phyloP scores from a whole-genome alignment of 192 early-diverging fungal genomes.

The Linnemannia hyalina region DNA sequence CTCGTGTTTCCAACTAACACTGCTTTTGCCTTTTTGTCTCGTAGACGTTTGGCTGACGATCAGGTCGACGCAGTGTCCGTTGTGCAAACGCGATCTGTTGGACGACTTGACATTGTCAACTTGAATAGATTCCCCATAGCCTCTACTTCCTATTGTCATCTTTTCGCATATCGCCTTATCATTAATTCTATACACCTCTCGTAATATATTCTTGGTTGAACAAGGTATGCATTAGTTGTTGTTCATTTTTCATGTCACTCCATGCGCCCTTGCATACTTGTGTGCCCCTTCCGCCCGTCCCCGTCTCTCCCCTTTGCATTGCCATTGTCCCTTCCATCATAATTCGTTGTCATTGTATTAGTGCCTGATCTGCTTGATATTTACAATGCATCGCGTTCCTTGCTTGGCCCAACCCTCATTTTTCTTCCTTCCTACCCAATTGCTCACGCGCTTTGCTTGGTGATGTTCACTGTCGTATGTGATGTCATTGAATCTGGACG shows the following conservation, averaged over 20 bases:
- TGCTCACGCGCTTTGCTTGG: too few species aligned
- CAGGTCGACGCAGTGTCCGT: slow-evolving; percentile 48
- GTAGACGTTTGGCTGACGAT: slow-evolving; percentile 45
- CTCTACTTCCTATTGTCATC: background rate
- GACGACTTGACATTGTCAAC: background rate
- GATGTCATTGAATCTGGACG: too few species aligned
- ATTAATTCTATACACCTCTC: background rate
- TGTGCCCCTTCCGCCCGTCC: background rate
- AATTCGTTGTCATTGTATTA: too few species aligned
- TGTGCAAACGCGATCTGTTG: slow-evolving; percentile 40
- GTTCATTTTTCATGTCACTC: background rate
- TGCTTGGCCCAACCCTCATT: too few species aligned
- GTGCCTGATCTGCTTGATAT: too few species aligned
- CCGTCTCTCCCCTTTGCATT: background rate
- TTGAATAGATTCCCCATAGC: background rate
- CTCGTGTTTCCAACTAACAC: too few species aligned
- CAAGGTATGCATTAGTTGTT: background rate
- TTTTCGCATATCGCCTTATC: background rate
- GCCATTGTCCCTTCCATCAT: background rate
- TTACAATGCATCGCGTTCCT: too few species aligned
- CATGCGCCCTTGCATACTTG: background rate
- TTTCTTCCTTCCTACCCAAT: too few species aligned
- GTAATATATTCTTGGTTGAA: too few species aligned
- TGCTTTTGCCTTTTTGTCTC: background rate
- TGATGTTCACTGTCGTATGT: too few species aligned